Evolutionary conservation across 495 filamentous ascomycete genomes (phyloP), one percentile per base, ranked within the genome.

Genomic region (Penicillium atrosanguineum): DNA sequence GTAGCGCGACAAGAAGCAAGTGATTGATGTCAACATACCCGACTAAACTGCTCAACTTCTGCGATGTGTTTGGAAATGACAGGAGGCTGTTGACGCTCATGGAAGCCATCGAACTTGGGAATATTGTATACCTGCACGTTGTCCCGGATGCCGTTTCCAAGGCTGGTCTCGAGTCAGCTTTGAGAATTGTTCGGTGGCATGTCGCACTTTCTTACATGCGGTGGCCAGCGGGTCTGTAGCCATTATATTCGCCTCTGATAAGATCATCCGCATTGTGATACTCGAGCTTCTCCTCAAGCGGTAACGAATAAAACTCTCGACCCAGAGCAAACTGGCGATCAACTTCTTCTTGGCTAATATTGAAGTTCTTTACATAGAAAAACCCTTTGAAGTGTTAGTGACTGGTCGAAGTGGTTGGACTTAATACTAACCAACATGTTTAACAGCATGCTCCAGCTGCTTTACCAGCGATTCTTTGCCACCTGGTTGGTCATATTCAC

Each of bases 381-480:
- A 83, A 83, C 11, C 70, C 68, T 73, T 12, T 31, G 15, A 41
- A 8, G 34, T 40, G 3, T 18, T 9, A 3, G 19, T 47, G 5
- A 38, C 8, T 11, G 11, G 20, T 5, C 2, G 6, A 2, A 2
- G 7, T 0, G 20, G 1, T 54, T 5, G 21, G 31, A 8, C 14
- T 15, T 6, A 11, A 40, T 29, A 54, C 70, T 65, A 49, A 70
- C 79, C 80, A 37, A 82, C 75, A 39, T 81, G 63, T 19, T 74
- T 71, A 3, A 83, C 77, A 2, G 82, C 82, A 59, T 85, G 77
- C n/a, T 81, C 72, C 2, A 85, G 70, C 55, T 80, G 78, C 41
- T 76, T 73, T 0, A 80, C 81, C 6, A 85, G 66, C 38, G 74
- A 56, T 53, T 82, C 64, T 59, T 82, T 83, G 4, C 79, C 80